Conservation (phyloP, 2,329 filamentous ascomycete species). For the Alternaria longipes region DNA sequence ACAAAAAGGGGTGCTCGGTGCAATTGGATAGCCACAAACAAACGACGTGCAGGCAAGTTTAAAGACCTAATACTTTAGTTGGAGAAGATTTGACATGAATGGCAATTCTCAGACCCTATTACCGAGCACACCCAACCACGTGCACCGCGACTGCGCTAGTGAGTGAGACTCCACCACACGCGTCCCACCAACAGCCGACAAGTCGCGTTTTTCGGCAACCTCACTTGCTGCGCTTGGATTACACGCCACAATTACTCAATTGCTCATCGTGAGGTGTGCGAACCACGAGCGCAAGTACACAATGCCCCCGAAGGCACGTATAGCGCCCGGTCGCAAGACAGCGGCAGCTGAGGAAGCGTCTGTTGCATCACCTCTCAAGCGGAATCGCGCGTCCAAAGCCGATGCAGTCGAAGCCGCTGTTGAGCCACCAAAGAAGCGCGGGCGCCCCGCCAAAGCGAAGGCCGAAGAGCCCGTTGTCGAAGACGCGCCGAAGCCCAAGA, state of each 20-base stretch:
- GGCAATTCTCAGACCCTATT: not conserved
- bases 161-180: not conserved
- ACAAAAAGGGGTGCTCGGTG: not conserved
- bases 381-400: constrained; percentile 28
- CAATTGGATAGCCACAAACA: too few relatives aligned
- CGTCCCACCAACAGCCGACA: not conserved
- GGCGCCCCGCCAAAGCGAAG: constrained; percentile 28
- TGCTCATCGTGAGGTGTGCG: not conserved
- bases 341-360: constrained; percentile 15
- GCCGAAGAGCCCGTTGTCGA: constrained; percentile 17
- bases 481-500: constrained; percentile 16
- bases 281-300: not conserved
- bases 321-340: constrained; percentile 19
- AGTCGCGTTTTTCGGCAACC: not conserved
- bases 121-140: not conserved
- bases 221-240: not conserved
- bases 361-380: constrained; percentile 21
- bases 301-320: constrained; percentile 29
- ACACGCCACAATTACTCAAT: not conserved
- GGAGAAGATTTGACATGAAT: not conserved
- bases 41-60: too few relatives aligned
- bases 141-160: not conserved
- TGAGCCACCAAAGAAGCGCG: constrained; percentile 33
- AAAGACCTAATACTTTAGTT: too few relatives aligned
- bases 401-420: constrained; percentile 2